Evolutionary conservation across 1,284 basidiomycete species (phyloP).

Genomic region (Papiliotrema terrestris): DNA sequence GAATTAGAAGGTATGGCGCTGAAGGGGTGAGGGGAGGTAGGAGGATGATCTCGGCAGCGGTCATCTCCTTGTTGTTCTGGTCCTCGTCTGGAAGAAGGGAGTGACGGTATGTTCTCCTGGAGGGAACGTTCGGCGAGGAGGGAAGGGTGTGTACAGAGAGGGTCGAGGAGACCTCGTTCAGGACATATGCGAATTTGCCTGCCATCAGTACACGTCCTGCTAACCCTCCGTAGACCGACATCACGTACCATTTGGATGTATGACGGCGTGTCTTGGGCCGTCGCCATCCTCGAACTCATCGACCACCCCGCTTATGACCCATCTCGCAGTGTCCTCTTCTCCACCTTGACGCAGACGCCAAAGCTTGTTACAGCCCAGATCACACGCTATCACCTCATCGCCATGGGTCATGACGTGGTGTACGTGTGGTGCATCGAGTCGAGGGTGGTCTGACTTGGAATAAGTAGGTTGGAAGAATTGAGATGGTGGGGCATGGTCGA

Average conservation of each 20-base stretch:
- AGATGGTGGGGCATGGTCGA: neutral
- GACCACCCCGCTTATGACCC: neutral
- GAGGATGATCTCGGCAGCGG: constrained; percentile 19
- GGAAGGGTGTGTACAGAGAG: constrained; percentile 17
- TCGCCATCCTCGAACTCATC: constrained; percentile 18
- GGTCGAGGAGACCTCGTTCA: constrained; percentile 19
- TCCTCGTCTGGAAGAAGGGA: constrained; percentile 15
- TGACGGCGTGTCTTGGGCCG: constrained; percentile 22
- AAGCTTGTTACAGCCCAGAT: constrained; percentile 25
- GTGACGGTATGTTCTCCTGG: constrained; percentile 6
- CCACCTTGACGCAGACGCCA: constrained; percentile 14
- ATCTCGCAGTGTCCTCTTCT: neutral
- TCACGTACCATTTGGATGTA: constrained; percentile 21
- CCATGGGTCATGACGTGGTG: constrained; percentile 22
- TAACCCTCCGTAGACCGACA: no score
- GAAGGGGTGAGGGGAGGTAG: constrained; percentile 10
- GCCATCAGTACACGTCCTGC: neutral
- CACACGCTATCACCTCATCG: constrained; percentile 21
- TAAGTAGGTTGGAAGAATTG: constrained; percentile 11
- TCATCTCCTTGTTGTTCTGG: constrained; percentile 8
- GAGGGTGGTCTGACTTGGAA: constrained; percentile 12
- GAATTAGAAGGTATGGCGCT: constrained; percentile 11
- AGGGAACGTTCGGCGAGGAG: neutral
- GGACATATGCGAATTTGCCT: constrained; percentile 16
- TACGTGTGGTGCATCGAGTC: constrained; percentile 23